These are phyloP conservation scores for Symbiodinium natans DNA, from an alignment of 73 alveolate species.

Conservation along the genomic window DNA sequence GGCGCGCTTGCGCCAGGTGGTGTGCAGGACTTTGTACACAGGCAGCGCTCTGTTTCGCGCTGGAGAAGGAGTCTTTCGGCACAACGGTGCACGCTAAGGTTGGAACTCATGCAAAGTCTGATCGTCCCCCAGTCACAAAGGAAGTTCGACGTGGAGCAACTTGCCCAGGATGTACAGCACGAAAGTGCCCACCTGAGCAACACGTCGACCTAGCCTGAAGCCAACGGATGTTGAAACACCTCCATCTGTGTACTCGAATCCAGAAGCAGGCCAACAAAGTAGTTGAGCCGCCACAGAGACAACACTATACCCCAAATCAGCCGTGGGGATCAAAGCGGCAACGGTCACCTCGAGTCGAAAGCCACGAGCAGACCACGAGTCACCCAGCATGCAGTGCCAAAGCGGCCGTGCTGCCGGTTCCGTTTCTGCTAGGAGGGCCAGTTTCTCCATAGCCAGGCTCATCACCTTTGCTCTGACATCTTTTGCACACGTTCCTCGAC, in stretches of 20 bases:
- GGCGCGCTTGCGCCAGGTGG: no score
- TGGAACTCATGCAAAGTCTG: no score
- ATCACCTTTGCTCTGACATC: conserved; percentile 32
- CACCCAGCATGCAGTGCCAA: neutral
- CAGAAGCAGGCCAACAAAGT: neutral
- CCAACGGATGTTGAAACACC: no score
- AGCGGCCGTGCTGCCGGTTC: conserved; percentile 30
- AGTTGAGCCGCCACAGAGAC: conserved; percentile 41
- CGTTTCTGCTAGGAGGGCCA: conserved; percentile 47
- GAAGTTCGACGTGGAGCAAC: conserved; percentile 62
- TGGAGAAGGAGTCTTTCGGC: neutral
- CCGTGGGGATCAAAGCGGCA: conserved; percentile 56
- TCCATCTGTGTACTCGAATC: no score
- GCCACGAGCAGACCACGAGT: neutral
- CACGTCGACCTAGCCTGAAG: no score
- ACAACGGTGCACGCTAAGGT: no score
- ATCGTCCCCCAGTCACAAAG: conserved; percentile 10
- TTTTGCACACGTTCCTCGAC: neutral
- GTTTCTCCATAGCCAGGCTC: conserved; percentile 87
- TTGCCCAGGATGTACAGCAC: conserved; percentile 58
- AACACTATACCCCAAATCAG: conserved; percentile 68
- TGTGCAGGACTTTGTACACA: neutral
- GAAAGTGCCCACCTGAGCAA: conserved; percentile 16
- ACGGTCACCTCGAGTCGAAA: conserved; percentile 38
- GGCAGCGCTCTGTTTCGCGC: neutral